Base-by-base conservation (phyloP, 768 basidiomycete species). In the Xanthoconium purpureum region DNA sequence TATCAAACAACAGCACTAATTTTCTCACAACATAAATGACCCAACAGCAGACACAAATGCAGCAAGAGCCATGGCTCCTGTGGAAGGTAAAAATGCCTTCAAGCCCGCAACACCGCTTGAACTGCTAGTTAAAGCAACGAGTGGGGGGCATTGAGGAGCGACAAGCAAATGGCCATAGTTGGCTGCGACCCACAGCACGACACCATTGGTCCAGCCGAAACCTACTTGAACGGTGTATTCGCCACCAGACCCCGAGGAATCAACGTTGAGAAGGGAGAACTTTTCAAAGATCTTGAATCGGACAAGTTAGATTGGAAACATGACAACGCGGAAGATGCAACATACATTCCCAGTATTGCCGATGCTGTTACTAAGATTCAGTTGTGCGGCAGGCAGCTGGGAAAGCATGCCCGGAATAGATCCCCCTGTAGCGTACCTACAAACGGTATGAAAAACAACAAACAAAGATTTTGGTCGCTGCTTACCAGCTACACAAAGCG, bases 191-290 rank as follows among this genome's bases (percentile, higher is more conserved):
- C 88, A 92, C 38, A 93, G 79, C 51, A 84, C 66, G 10, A 86
- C 89, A 18, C 91, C 91, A 63, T 94, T 93, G 40, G 90, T 92
- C 91, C 92, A 94, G 17, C 91, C 90, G 65, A 93, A 93, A 20
- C 91, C 90, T 14, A 81, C 84, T 73, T 93, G 90, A 5, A 94
- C 93, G 3, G 84, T 88, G 63, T 97, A 96, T 76, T 94, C 92
- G 28, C 92, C 92, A 8, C 91, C 92, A 13, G 75, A 74, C 6
- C 91, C 92, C 3, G 88, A 85, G 3, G 85, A 87, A 71, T 91
- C 87, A 33, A 94, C 79, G 55, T 96, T 85, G 11, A 83, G 67
- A 40, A 80, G 81, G 4, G 90, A 92, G 74, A 94, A 94, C 71
- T 94, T 91, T 71, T 93, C 91, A 59, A 85, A 94, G 89, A 93